Evolutionary conservation across 2,329 filamentous ascomycete genomes (phyloP), one percentile per base, ranked within the genome.

Genomic region (Aspergillus carbonarius): DNA sequence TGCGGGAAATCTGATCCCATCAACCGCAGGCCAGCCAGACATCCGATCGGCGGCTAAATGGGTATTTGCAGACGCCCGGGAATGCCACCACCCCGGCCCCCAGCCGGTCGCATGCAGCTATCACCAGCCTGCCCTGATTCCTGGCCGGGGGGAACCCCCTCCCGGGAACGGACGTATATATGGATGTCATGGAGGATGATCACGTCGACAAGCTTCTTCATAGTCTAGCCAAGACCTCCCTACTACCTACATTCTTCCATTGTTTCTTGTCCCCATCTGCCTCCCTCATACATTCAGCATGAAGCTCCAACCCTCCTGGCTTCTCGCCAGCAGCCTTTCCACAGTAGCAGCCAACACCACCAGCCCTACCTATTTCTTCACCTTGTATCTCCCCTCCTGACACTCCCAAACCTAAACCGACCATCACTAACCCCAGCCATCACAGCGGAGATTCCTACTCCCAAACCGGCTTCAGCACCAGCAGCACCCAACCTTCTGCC

Each of bases 361-460:
- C 2, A 44, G 49, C 9, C 50, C 65, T 5, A 72, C 62, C 1
- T 78, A 77, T 58, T 72, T 79, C 58, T 78, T 79, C 59, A 77
- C 72, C 7, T 79, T 80, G 75, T 78, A 62, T 44, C 39, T n/a
- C 25, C 9, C 12, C 12, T 5, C 9, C 12, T 13, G 2, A 4
- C 17, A 25, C n/a, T 17, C n/a, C 5, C n/a, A n/a, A n/a, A n/a
- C n/a, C n/a, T n/a, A n/a, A n/a, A n/a, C n/a, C n/a, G n/a, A 69
- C 2, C 6, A 15, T 25, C 9, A 13, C 30, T 25, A 2, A 7
- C 37, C 8, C 8, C 9, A 23, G 5, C 5, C 35, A 5, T 1
- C 25, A n/a, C 7, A 83, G 82, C 63, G 84, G 85, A 42, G 82
- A 87, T 66, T 86, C 83, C 2, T 87, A 86, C 72, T 83, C 83